Conservation (phyloP, 2,329 filamentous ascomycete species). For the Chrysosporium keratinophilum region DNA sequence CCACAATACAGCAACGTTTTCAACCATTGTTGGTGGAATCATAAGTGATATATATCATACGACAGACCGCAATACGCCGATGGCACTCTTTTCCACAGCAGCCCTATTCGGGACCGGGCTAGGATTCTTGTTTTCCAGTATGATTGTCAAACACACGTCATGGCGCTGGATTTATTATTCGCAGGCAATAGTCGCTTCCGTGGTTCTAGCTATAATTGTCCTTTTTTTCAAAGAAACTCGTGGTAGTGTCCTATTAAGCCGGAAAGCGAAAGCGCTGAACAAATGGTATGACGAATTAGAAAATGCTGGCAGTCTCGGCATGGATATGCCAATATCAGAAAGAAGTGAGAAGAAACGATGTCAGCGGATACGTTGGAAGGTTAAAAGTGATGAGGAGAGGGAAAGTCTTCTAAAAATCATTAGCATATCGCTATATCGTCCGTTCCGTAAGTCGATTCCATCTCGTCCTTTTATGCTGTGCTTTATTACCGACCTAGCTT, state of each 20-base stretch:
- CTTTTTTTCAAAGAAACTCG: constrained; percentile 72
- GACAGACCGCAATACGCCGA: constrained; percentile 71
- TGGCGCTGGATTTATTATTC: constrained; percentile 91
- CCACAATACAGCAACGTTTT: constrained; percentile 48
- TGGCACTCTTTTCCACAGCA: constrained; percentile 75
- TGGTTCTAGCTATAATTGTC: constrained; percentile 54
- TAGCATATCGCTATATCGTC: constrained; percentile 60
- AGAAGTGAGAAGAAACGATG: constrained; percentile 22
- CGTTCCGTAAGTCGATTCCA: constrained; percentile 50
- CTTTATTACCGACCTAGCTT: neutral
- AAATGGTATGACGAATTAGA: constrained; percentile 69
- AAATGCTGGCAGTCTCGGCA: constrained; percentile 48
- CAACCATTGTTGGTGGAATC: constrained; percentile 85
- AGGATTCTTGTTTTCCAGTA: constrained; percentile 61
- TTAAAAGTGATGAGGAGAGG: constrained; percentile 66
- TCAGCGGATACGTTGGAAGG: constrained; percentile 64
- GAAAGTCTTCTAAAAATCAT: constrained; percentile 60
- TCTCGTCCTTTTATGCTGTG: neutral
- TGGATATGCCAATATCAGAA: constrained; percentile 37
- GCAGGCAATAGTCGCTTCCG: constrained; percentile 59
- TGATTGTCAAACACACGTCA: constrained; percentile 54
- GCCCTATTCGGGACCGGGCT: constrained; percentile 70
- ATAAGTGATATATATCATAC: constrained; percentile 77
- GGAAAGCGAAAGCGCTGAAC: constrained; percentile 65
- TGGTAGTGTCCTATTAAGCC: constrained; percentile 65